Evolutionary conservation across 352 stramenopile genomes (phyloP).

Genomic region (Phytopythium helicoides): DNA sequence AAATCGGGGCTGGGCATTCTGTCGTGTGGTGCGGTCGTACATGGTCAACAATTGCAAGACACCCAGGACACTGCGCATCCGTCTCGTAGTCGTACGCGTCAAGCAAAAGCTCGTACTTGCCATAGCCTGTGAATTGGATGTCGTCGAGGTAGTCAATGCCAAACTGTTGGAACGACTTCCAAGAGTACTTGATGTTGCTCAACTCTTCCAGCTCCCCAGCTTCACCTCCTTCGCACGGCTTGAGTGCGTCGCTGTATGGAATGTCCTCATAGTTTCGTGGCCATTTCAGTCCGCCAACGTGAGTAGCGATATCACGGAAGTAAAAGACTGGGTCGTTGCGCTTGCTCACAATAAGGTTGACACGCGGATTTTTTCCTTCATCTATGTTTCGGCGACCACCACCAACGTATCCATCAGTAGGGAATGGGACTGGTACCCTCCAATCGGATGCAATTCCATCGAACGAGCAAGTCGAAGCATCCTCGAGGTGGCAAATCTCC

Average conservation of each 20-base stretch:
- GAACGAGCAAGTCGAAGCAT: constrained; percentile 11
- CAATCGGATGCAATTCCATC: constrained; percentile 32
- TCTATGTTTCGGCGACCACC: not conserved
- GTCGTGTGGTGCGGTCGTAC: constrained; percentile 38
- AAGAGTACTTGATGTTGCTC: constrained; percentile 22
- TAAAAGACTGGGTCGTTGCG: constrained; percentile 1
- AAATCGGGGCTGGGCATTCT: constrained; percentile 34
- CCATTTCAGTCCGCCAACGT: not conserved
- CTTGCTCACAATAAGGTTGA: constrained; percentile 12
- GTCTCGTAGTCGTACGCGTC: constrained; percentile 47
- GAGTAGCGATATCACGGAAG: not conserved
- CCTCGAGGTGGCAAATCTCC: constrained; percentile 12
- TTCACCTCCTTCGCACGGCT: not conserved
- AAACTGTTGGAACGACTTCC: constrained; percentile 54
- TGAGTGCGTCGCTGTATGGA: not conserved
- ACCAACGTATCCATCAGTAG: constrained; percentile 57
- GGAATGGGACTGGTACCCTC: constrained; percentile 44
- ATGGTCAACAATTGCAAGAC: constrained; percentile 56
- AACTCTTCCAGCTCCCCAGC: not conserved
- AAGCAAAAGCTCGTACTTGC: constrained; percentile 52
- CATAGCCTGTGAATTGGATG: constrained; percentile 37
- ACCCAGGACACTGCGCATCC: constrained; percentile 40
- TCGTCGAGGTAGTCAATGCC: constrained; percentile 33
- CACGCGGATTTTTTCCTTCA: constrained; percentile 10
- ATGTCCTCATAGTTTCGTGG: not conserved